phyloP scores from a whole-genome alignment of 1,139 yeast species.

The Pichia sp. region DNA sequence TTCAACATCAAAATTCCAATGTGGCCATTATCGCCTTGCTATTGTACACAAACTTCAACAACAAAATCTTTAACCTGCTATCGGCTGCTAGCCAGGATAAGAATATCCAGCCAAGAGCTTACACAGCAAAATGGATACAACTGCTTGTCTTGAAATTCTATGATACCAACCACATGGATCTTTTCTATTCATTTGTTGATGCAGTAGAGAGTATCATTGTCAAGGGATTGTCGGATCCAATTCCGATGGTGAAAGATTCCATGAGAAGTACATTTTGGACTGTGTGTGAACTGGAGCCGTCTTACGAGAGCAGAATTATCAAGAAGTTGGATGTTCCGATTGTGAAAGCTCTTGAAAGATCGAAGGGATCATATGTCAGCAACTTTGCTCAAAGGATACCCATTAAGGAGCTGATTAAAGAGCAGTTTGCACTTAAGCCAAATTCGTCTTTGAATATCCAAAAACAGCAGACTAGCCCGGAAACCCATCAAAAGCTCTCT shows the following conservation, averaged over 20 bases:
- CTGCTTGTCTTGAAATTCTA: slow-evolving; percentile 45
- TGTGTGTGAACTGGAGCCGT: slow-evolving; percentile 43
- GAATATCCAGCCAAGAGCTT: slow-evolving; percentile 61
- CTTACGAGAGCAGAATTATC: slow-evolving; percentile 32
- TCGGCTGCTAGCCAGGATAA: slow-evolving; percentile 55
- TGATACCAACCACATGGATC: slow-evolving; percentile 31
- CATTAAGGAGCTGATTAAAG: slow-evolving; percentile 20
- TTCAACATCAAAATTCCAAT: slow-evolving; percentile 71
- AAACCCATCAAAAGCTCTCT: too few species aligned
- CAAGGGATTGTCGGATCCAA: slow-evolving; percentile 71
- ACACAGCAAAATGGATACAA: slow-evolving; percentile 66
- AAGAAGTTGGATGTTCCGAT: slow-evolving; percentile 39
- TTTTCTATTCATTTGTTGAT: slow-evolving; percentile 35
- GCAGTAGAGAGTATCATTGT: slow-evolving; percentile 44
- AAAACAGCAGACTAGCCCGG: too few species aligned
- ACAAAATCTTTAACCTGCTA: slow-evolving; percentile 49
- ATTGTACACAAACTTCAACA: slow-evolving; percentile 45
- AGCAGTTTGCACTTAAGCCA: slow-evolving; percentile 18
- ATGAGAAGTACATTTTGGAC: slow-evolving; percentile 76
- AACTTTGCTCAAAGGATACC: slow-evolving; percentile 17
- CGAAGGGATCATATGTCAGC: slow-evolving; percentile 6
- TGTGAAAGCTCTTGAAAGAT: slow-evolving; percentile 28
- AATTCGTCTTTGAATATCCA: background rate
- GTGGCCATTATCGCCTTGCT: slow-evolving; percentile 58
- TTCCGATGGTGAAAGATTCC: slow-evolving; percentile 70